phyloP scores from a whole-genome alignment of 352 stramenopile species.

The Phytopythium vexans region DNA sequence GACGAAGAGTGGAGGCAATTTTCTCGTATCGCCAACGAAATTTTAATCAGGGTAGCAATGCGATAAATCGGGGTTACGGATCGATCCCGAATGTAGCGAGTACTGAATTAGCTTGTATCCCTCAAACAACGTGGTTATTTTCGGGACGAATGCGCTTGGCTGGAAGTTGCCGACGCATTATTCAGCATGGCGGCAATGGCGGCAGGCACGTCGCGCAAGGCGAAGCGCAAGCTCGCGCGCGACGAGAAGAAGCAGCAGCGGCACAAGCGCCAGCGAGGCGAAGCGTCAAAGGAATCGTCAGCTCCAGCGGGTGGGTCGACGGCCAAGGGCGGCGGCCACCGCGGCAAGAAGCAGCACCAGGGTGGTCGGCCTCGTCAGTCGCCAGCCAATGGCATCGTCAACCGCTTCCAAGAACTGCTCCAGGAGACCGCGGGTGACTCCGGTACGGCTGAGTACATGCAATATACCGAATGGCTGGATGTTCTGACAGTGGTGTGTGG shows the following conservation, averaged over 20 bases:
- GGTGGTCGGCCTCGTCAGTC: slow-evolving; percentile 3
- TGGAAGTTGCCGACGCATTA: neutral
- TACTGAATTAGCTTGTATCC: no score
- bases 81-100: neutral
- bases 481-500: slow-evolving; percentile 3
- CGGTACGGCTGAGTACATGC: slow-evolving; percentile 8
- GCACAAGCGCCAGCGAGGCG: slow-evolving; percentile 51
- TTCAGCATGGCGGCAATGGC: slow-evolving; percentile 16
- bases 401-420: slow-evolving; percentile 81
- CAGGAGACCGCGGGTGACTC: slow-evolving; percentile 52
- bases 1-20: no score
- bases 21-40: no score
- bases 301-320: neutral
- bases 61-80: no score
- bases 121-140: no score
- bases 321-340: slow-evolving; percentile 4
- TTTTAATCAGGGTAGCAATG: no score
- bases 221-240: slow-evolving; percentile 75
- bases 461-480: neutral
- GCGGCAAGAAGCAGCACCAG: slow-evolving; percentile 6
- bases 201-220: slow-evolving; percentile 50
- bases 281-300: neutral
- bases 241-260: slow-evolving; percentile 75
- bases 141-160: neutral
- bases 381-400: slow-evolving; percentile 34